A percentile compares a stretch with the other conserved stretches of the same genome.
Evolutionary conservation across 176 grass and related monocot species (phyloP).

Genomic region (Triticum monococcum): DNA sequence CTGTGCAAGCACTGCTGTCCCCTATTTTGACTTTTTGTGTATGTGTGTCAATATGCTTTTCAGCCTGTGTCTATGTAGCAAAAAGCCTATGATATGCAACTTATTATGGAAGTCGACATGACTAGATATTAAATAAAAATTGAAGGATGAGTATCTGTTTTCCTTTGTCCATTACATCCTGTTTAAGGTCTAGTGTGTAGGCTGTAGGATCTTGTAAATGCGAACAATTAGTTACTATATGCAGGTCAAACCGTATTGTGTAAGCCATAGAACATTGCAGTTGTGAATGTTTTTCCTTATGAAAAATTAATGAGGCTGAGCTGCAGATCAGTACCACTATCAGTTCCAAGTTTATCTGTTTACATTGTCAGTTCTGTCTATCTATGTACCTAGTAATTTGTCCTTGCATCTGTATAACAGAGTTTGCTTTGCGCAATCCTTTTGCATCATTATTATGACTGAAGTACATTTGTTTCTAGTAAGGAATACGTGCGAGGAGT

Average conservation of each 20-base stretch:
- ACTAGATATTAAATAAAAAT: not conserved
- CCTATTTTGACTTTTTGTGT: not conserved
- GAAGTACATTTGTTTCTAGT: not conserved
- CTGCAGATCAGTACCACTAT: not conserved
- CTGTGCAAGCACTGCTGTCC: not conserved
- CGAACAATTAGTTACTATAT: not conserved
- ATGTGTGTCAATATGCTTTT: not conserved
- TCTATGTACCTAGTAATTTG: not conserved
- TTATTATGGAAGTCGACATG: not conserved
- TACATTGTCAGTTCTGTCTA: not conserved
- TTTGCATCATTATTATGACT: not conserved
- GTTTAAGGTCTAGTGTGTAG: not conserved
- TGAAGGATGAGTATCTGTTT: not conserved
- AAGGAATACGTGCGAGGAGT: not conserved
- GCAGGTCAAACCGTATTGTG: not conserved
- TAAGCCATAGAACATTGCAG: not conserved
- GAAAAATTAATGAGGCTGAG: not conserved
- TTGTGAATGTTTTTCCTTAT: not conserved
- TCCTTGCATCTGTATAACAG: not conserved
- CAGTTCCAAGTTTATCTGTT: not conserved
- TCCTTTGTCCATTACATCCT: not conserved
- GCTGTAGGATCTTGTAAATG: not conserved
- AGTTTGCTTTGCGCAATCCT: not conserved
- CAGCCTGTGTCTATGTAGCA: not conserved
- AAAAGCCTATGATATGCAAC: not conserved